Evolutionary conservation across 177 flowering plant species (phyloP).

Genomic region (Vitis hybrid): DNA sequence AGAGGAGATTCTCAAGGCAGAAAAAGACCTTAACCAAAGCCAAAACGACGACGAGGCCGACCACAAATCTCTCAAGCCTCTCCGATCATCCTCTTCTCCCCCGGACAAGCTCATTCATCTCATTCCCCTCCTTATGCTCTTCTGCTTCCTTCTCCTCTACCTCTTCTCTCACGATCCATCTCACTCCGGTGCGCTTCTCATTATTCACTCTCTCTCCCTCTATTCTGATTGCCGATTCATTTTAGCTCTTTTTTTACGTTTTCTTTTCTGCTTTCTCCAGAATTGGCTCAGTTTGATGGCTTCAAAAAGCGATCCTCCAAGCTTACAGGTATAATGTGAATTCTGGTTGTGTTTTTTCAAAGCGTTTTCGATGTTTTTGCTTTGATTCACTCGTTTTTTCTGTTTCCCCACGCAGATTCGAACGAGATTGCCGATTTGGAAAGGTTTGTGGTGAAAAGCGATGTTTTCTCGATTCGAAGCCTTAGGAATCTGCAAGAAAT

Average conservation of each 20-base stretch:
- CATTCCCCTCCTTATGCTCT: slow-evolving; percentile 59
- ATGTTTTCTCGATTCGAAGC: slow-evolving; percentile 47
- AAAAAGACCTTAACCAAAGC: slow-evolving; percentile 22
- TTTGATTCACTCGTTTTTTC: not conserved
- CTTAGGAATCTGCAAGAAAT: slow-evolving; percentile 46
- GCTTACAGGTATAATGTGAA: slow-evolving; percentile 42
- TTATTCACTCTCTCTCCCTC: not conserved
- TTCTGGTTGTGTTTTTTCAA: not conserved
- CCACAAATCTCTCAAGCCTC: slow-evolving; percentile 27
- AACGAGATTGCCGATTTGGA: slow-evolving; percentile 20
- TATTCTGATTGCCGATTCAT: not conserved
- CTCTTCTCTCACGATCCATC: slow-evolving; percentile 69
- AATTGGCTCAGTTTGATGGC: slow-evolving; percentile 46
- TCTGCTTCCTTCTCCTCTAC: slow-evolving; percentile 73
- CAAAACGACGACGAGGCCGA: slow-evolving; percentile 26
- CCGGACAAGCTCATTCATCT: slow-evolving; percentile 50
- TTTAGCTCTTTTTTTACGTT: not conserved
- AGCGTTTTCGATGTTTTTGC: not conserved
- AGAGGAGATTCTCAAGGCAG: slow-evolving; percentile 14
- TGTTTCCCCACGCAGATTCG: slow-evolving; percentile 10
- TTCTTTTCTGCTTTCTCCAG: slow-evolving; percentile 24
- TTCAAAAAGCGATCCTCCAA: slow-evolving; percentile 21
- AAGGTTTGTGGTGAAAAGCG: slow-evolving; percentile 26
- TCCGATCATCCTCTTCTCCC: slow-evolving; percentile 18
- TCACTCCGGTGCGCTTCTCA: slow-evolving; percentile 36